These are phyloP conservation scores for Schizosaccharomyces japonicus DNA, from an alignment of 805 yeast species.

Conservation along the genomic window DNA sequence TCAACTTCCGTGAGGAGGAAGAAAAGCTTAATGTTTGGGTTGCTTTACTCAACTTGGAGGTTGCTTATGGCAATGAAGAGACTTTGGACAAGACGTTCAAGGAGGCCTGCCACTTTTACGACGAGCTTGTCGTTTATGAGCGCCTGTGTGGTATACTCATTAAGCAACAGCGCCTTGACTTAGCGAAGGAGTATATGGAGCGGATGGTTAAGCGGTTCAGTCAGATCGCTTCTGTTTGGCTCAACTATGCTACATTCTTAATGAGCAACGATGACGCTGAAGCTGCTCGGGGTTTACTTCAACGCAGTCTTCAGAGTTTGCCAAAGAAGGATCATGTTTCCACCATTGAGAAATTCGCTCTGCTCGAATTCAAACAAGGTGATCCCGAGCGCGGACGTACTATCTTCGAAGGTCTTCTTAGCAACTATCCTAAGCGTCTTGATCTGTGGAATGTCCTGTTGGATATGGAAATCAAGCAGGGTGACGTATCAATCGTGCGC, in stretches of 20 bases:
- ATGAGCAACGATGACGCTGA: slow-evolving; percentile 25
- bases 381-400: slow-evolving; percentile 89
- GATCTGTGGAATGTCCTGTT: slow-evolving; percentile 90
- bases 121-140: slow-evolving; percentile 9
- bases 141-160: slow-evolving; percentile 28
- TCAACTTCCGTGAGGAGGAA: slow-evolving; percentile 71
- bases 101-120: slow-evolving; percentile 47
- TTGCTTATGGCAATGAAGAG: slow-evolving; percentile 72
- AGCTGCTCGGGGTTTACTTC: slow-evolving; percentile 48
- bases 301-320: slow-evolving; percentile 45
- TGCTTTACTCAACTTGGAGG: slow-evolving; percentile 80
- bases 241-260: slow-evolving; percentile 51
- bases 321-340: slow-evolving; percentile 51
- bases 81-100: slow-evolving; percentile 58
- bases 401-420: slow-evolving; percentile 69
- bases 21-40: slow-evolving; percentile 91
- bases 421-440: slow-evolving; percentile 74
- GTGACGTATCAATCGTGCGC: slow-evolving; percentile 41
- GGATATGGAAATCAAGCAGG: slow-evolving; percentile 67
- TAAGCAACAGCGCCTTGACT: slow-evolving; percentile 43
- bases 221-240: slow-evolving; percentile 47
- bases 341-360: slow-evolving; percentile 69
- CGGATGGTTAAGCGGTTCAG: slow-evolving; percentile 62
- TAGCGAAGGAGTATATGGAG: slow-evolving; percentile 47
- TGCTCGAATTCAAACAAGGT: slow-evolving; percentile 55